Evolutionary conservation across 2,329 filamentous ascomycete species (phyloP).

Genomic region (Penicillium sp.): DNA sequence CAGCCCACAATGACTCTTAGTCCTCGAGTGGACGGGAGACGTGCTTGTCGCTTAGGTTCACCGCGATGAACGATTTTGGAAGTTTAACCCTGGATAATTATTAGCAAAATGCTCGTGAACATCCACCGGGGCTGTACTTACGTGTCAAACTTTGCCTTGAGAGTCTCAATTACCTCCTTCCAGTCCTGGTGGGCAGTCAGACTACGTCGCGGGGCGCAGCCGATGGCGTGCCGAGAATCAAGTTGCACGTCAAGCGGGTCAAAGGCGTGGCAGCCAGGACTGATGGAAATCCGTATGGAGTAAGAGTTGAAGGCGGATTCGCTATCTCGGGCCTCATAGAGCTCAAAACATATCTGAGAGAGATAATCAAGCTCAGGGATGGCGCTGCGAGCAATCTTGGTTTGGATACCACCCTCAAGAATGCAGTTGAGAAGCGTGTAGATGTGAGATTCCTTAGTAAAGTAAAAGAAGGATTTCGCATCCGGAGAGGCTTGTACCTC

Average conservation of each 20-base stretch:
- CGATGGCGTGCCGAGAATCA: slow-evolving; percentile 94
- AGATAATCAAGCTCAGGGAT: slow-evolving; percentile 98
- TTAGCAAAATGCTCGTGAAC: slow-evolving; percentile 1
- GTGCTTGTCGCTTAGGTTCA: slow-evolving; percentile 52
- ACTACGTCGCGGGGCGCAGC: slow-evolving; percentile 83
- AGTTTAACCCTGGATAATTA: slow-evolving; percentile 47
- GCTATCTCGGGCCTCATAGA: slow-evolving; percentile 90
- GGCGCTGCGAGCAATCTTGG: slow-evolving; percentile 90
- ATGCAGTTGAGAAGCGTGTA: slow-evolving; percentile 98
- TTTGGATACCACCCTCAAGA: slow-evolving; percentile 91
- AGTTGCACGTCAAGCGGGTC: slow-evolving; percentile 95
- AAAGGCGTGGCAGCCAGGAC: slow-evolving; percentile 92
- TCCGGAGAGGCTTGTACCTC: slow-evolving; percentile 94
- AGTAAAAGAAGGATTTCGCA: slow-evolving; percentile 96
- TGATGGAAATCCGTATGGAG: slow-evolving; percentile 93
- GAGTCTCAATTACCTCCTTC: slow-evolving; percentile 94
- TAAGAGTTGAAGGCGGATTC: slow-evolving; percentile 80
- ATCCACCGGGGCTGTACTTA: slow-evolving; percentile 48
- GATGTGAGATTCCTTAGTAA: slow-evolving; percentile 98
- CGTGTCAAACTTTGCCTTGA: slow-evolving; percentile 93
- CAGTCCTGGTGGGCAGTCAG: slow-evolving; percentile 90
- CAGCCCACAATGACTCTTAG: slow-evolving; percentile 3
- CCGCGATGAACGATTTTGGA: slow-evolving; percentile 51
- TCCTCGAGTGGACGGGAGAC: slow-evolving; percentile 19
- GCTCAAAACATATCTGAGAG: slow-evolving; percentile 94